phyloP scores from a whole-genome alignment of 1,284 basidiomycete species.

The Schizophyllum commune region DNA sequence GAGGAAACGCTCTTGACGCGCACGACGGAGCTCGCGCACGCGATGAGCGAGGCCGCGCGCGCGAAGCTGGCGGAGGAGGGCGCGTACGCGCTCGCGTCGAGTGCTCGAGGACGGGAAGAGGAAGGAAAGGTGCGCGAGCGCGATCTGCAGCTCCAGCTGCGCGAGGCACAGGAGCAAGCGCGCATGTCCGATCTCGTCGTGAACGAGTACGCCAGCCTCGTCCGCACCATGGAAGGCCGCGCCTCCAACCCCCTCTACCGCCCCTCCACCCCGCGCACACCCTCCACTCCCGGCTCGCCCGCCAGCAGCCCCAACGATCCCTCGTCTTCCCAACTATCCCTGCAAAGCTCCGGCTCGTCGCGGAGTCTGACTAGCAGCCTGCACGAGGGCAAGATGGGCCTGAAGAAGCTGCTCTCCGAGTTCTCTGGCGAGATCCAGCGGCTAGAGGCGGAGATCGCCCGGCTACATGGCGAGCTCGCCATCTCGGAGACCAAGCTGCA shows the following conservation, averaged over 20 bases:
- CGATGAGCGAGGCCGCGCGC: neutral
- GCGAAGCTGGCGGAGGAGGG: neutral
- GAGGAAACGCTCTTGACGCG: conserved; percentile 2
- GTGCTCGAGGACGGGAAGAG: conserved; percentile 7
- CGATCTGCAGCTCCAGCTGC: neutral
- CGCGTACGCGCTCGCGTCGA: conserved; percentile 10
- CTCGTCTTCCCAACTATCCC: no score
- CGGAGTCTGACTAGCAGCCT: neutral
- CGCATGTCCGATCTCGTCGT: conserved; percentile 7
- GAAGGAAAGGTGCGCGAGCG: conserved; percentile 1
- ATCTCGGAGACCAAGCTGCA: conserved; percentile 33
- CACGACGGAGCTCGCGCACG: neutral
- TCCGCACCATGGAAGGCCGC: conserved; percentile 8
- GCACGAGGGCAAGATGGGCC: neutral
- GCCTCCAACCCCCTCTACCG: neutral
- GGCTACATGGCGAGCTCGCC: conserved; percentile 38
- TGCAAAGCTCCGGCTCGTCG: neutral
- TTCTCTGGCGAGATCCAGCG: neutral
- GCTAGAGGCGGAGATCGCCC: conserved; percentile 19
- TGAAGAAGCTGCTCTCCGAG: neutral
- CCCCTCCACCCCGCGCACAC: neutral
- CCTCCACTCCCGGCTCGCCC: neutral
- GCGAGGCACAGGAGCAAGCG: conserved; percentile 2
- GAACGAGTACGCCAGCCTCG: conserved; percentile 10
- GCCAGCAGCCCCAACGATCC: neutral